Base-by-base conservation (phyloP, 2,329 filamentous ascomycete genomes). In the Xylariaceae sp. region DNA sequence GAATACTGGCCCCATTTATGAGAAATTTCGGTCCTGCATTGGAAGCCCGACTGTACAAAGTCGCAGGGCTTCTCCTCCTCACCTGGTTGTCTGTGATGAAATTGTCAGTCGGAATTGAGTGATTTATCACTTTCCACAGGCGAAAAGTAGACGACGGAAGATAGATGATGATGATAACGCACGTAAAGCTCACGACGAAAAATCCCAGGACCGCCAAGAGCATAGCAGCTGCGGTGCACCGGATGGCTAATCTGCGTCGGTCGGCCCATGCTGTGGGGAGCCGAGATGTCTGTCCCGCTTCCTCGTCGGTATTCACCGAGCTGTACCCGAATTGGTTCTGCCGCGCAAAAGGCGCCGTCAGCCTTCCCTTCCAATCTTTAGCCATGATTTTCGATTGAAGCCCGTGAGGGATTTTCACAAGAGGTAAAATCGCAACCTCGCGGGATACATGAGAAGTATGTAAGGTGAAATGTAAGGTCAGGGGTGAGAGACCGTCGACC, bases 1-100 rank as follows among this genome's bases (percentile, higher is more conserved):
- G 90, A 88, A 73, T 96, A 96, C 72, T 93, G 91, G 58, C 92
- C 92, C 90, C 91, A 96, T 57, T 79, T 81, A 65, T 85, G 88
- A 1, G 85, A 84, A 50, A 87, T 80, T 37, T 81, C 72, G 3
- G 81, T 73, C 52, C 80, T 78, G 73, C 88, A 92, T 63, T 82
- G 80, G 72, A 86, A 89, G 60, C 87, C 87, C 44, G 76, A 64
- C 48, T 79, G 70, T 42, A 82, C 73, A 4, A 77, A 79, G 69
- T 84, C 82, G 73, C 84, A 87, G 10, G 68, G 64, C 51, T 59
- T 76, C 70, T 56, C 61, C 37, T 42, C 37, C 37, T 42, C 4
- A 13, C 37, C 37, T 13, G 37, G 37, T 61, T 62, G 56, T 30
- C 54, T 55, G 10, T 62, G 56, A 68, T 63, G 4, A 30, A 3